Conservation (phyloP, 768 basidiomycete species). For the Gymnopilus dilepis region DNA sequence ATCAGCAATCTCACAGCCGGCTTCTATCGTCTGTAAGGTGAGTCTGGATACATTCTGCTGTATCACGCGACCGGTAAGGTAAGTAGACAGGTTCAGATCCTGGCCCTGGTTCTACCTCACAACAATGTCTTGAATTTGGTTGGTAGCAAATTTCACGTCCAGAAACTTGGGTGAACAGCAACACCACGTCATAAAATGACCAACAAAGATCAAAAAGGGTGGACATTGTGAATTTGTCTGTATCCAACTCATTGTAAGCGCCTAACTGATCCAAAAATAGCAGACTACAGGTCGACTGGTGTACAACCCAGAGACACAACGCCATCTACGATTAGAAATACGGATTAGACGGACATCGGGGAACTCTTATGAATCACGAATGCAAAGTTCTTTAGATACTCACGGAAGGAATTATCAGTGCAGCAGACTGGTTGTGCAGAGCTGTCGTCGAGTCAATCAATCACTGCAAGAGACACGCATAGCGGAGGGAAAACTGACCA, state of each 20-base stretch:
- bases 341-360: not conserved
- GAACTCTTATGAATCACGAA: not conserved
- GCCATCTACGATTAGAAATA: slow-evolving; percentile 21
- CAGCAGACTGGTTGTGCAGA: slow-evolving; percentile 37
- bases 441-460: slow-evolving; percentile 16
- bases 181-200: too few relatives aligned
- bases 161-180: too few relatives aligned
- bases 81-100: too few relatives aligned
- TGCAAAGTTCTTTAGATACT: slow-evolving; percentile 4
- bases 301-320: slow-evolving; percentile 31
- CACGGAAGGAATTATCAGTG: slow-evolving; percentile 33
- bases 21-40: too few relatives aligned
- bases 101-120: too few relatives aligned
- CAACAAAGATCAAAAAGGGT: too few relatives aligned
- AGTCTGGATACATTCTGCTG: too few relatives aligned
- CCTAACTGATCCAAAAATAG: not conserved
- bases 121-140: too few relatives aligned
- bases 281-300: slow-evolving; percentile 30
- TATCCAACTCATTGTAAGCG: not conserved
- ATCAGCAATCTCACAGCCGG: not conserved
- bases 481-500: slow-evolving; percentile 26
- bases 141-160: too few relatives aligned
- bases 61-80: too few relatives aligned
- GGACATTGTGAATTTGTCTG: too few relatives aligned
- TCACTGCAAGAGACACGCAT: not conserved